phyloP scores from a whole-genome alignment of 192 early-diverging fungal species.

The Coemansia sp. region DNA sequence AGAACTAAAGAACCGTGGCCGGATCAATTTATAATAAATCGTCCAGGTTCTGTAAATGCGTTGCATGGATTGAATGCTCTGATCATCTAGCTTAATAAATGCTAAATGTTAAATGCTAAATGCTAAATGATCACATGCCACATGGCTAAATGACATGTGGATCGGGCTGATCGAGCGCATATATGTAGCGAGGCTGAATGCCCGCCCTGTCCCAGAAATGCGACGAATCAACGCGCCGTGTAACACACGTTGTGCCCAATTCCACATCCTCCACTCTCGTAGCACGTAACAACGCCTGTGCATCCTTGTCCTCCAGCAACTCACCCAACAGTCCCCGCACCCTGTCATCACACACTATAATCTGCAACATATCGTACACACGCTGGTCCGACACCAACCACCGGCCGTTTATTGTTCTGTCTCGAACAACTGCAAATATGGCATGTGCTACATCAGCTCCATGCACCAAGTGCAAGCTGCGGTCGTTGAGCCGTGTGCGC shows the following conservation, averaged over 20 bases:
- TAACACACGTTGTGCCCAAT: slow-evolving; percentile 26
- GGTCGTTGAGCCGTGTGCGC: slow-evolving; percentile 26
- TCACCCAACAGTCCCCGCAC: slow-evolving; percentile 25
- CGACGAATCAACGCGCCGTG: slow-evolving; percentile 41
- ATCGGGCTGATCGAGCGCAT: slow-evolving; percentile 19
- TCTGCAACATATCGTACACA: slow-evolving; percentile 42
- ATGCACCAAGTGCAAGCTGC: slow-evolving; percentile 48
- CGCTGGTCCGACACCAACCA: slow-evolving; percentile 45
- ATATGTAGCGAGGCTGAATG: slow-evolving; percentile 29
- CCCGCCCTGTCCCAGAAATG: slow-evolving; percentile 33
- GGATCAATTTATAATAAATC: too few relatives aligned
- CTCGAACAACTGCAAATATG: slow-evolving; percentile 14
- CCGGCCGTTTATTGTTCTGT: slow-evolving; percentile 10
- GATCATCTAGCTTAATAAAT: too few relatives aligned
- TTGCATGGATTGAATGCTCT: background rate
- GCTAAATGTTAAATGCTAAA: too few relatives aligned
- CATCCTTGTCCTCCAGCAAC: slow-evolving; percentile 15
- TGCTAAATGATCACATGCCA: too few relatives aligned
- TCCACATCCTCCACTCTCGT: slow-evolving; percentile 16
- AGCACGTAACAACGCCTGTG: slow-evolving; percentile 16
- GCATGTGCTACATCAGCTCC: slow-evolving; percentile 42
- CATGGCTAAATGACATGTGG: background rate
- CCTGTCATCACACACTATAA: slow-evolving; percentile 19
- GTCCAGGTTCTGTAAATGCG: too few relatives aligned
- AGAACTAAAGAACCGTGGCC: too few relatives aligned